Percentiles rank a stretch among this genome's conserved stretches.
These are phyloP conservation scores for Globisporangium perplexum DNA, from an alignment of 352 stramenopile genomes.

Conservation along the genomic window DNA sequence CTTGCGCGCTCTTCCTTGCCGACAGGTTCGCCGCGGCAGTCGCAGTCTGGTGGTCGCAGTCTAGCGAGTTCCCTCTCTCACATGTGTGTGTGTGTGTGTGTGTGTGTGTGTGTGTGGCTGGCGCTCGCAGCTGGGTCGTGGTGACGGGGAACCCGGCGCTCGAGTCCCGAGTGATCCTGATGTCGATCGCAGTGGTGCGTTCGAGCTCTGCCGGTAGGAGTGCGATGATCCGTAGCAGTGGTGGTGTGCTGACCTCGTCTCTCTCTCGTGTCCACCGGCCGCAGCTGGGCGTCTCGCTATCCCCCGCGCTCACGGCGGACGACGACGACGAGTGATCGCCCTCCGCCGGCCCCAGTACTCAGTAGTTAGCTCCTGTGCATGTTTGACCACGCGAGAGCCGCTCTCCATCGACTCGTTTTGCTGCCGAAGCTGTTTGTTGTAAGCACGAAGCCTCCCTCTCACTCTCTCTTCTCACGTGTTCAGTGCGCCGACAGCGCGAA, in stretches of 20 bases:
- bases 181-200: conserved; percentile 67
- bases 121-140: conserved; percentile 31
- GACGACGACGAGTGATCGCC: conserved; percentile 41
- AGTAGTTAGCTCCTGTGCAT: conserved; percentile 8
- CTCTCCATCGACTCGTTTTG: conserved; percentile 4
- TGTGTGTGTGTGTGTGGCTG: conserved; percentile 11
- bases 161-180: conserved; percentile 64
- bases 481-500: conserved; percentile 22
- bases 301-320: conserved; percentile 37
- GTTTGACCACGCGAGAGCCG: not conserved
- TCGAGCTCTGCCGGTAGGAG: not conserved
- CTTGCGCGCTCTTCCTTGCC: conserved; percentile 49
- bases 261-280: not conserved
- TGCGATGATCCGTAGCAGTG: conserved; percentile 1
- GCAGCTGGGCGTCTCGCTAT: conserved; percentile 62
- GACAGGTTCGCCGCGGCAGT: conserved; percentile 39
- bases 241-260: not conserved
- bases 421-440: not conserved
- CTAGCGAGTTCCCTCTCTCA: not conserved
- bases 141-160: conserved; percentile 44
- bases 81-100: not conserved
- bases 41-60: not conserved
- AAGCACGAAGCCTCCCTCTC: not conserved
- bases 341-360: not conserved
- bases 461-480: not conserved